A percentile compares a stretch with the other conserved stretches of the same genome.
These are phyloP conservation scores for Plantago ovata DNA, from an alignment of 257 asterid genomes.

Conservation along the genomic window DNA sequence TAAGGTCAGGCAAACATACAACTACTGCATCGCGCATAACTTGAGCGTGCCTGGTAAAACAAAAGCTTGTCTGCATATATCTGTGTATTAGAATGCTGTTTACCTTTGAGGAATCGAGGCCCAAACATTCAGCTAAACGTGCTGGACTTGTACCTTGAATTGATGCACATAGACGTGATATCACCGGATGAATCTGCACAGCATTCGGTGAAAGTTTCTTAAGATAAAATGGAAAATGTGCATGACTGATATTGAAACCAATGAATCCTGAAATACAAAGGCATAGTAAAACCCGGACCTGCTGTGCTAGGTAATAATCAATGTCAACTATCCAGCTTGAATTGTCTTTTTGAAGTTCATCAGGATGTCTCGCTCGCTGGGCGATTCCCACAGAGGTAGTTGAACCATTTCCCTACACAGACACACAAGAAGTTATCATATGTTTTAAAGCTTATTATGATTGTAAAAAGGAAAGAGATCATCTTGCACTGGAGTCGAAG, in stretches of 20 bases:
- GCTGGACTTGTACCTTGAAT: conserved; percentile 98
- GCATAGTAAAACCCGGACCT: conserved; percentile 42
- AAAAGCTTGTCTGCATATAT: neutral
- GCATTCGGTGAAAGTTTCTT: conserved; percentile 20
- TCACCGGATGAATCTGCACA: conserved; percentile 96
- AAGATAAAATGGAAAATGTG: conserved; percentile 18
- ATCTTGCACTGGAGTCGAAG: no score
- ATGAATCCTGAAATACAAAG: conserved; percentile 5
- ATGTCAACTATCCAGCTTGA: conserved; percentile 86
- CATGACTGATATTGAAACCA: conserved; percentile 7
- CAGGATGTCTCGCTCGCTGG: conserved; percentile 98
- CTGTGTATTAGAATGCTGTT: neutral
- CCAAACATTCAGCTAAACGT: conserved; percentile 97
- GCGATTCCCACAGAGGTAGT: conserved; percentile 74
- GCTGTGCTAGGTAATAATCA: conserved; percentile 95
- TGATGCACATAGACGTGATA: conserved; percentile 92
- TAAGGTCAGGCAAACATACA: conserved; percentile 22
- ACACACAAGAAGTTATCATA: conserved; percentile 10
- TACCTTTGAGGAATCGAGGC: conserved; percentile 95
- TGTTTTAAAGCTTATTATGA: conserved; percentile 8
- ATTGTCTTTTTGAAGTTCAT: conserved; percentile 76
- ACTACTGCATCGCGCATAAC: neutral
- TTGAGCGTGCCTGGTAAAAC: conserved; percentile 4
- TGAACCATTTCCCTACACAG: conserved; percentile 63
- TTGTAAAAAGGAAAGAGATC: no score